Percentiles rank a stretch among this genome's conserved stretches.
These are phyloP conservation scores for Agrocybe chaxingu DNA, from an alignment of 768 basidiomycete species.

Conservation along the genomic window DNA sequence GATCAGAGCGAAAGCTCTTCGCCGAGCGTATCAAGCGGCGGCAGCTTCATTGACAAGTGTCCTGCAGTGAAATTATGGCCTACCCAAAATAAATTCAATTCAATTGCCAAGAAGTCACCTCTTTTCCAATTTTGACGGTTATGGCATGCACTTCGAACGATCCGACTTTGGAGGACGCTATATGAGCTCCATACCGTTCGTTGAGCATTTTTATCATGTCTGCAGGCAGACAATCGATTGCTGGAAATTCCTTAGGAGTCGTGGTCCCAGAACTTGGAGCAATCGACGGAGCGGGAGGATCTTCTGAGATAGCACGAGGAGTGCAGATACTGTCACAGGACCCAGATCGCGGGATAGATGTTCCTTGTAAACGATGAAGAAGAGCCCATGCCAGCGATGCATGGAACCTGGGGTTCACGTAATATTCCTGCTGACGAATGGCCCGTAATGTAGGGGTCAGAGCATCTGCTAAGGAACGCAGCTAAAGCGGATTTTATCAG, in stretches of 20 bases:
- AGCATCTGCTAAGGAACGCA: slow-evolving; percentile 49
- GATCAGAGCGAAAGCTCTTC: slow-evolving; percentile 2
- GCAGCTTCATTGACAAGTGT: background rate
- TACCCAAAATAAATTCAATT: slow-evolving; percentile 18
- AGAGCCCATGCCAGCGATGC: slow-evolving; percentile 88
- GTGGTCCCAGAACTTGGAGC: slow-evolving; percentile 9
- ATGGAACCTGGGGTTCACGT: slow-evolving; percentile 80
- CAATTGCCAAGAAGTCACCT: slow-evolving; percentile 47
- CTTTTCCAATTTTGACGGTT: slow-evolving; percentile 70
- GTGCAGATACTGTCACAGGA: slow-evolving; percentile 13
- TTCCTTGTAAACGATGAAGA: slow-evolving; percentile 34
- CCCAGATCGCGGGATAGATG: slow-evolving; percentile 2
- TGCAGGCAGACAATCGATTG: slow-evolving; percentile 50
- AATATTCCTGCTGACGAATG: slow-evolving; percentile 77
- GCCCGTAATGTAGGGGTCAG: slow-evolving; percentile 55
- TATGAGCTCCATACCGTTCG: slow-evolving; percentile 34
- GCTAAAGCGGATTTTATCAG: slow-evolving; percentile 35
- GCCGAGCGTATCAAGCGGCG: slow-evolving; percentile 2
- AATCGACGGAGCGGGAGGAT: slow-evolving; percentile 9
- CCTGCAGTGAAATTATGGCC: background rate
- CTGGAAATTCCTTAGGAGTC: slow-evolving; percentile 32
- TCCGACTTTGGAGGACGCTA: slow-evolving; percentile 43
- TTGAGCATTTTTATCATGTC: slow-evolving; percentile 49
- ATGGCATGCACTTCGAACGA: slow-evolving; percentile 52
- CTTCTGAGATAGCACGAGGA: slow-evolving; percentile 12